phyloP scores from a whole-genome alignment of 1,284 basidiomycete species.

The Leccinum solheimii region DNA sequence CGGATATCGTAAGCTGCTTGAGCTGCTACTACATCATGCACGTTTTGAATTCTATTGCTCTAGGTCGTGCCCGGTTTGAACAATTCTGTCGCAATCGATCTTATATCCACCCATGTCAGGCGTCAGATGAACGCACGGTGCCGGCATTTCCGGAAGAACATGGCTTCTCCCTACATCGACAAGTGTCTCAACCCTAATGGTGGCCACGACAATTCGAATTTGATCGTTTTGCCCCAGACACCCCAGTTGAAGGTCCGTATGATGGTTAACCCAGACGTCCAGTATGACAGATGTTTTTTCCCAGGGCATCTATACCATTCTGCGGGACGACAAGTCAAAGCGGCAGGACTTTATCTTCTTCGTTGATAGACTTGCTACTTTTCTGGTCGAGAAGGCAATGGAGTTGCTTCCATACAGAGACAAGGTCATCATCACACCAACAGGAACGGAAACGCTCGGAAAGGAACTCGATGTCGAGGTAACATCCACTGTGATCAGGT shows the following conservation, averaged over 20 bases:
- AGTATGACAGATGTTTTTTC: slow-evolving; percentile 2
- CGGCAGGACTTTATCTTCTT: slow-evolving; percentile 91
- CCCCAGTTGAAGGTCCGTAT: slow-evolving; percentile 71
- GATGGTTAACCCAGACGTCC: slow-evolving; percentile 45
- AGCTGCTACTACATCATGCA: not conserved
- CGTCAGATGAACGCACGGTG: slow-evolving; percentile 81
- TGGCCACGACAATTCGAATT: slow-evolving; percentile 47
- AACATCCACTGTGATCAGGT: slow-evolving; percentile 10
- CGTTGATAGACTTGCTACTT: slow-evolving; percentile 80
- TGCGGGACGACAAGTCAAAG: slow-evolving; percentile 70
- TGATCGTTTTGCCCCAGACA: slow-evolving; percentile 77
- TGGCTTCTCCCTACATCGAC: slow-evolving; percentile 50
- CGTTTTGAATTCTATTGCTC: not conserved
- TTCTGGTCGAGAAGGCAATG: slow-evolving; percentile 85
- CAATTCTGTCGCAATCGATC: slow-evolving; percentile 89
- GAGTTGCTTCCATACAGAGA: slow-evolving; percentile 73
- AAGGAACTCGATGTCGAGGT: slow-evolving; percentile 62
- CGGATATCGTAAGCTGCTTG: slow-evolving; percentile 73
- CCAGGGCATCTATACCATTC: slow-evolving; percentile 86
- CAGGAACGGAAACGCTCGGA: slow-evolving; percentile 58
- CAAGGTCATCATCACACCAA: slow-evolving; percentile 70
- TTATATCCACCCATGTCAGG: slow-evolving; percentile 90
- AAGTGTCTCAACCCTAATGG: slow-evolving; percentile 36
- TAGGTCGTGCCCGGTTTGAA: slow-evolving; percentile 91
- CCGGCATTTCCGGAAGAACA: slow-evolving; percentile 70